Evolutionary conservation across 495 filamentous ascomycete genomes (phyloP), one percentile per base, ranked within the genome.

Genomic region (Xylaria scruposa): DNA sequence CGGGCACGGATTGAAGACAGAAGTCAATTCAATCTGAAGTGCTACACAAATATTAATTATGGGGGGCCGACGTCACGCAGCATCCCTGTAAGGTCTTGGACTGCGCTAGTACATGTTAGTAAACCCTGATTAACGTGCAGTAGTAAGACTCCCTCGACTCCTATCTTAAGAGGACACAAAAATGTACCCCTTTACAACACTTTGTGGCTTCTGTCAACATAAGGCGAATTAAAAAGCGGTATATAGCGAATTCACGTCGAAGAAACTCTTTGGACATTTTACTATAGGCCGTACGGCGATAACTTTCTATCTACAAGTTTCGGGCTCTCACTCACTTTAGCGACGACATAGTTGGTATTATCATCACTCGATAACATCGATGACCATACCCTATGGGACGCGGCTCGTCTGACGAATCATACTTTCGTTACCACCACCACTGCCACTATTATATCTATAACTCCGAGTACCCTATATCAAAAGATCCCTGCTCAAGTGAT

Each of bases 11-110:
- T 49, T 49, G 17, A 29, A n/a, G 58, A 8, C 33, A 31, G 31
- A 31, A 44, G 36, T 29, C 38, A 63, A 63, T 42, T 42, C n/a
- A 9, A 44, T 21, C 60, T 42, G 2, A 21, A 29, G 33, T 21
- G 54, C 56, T 44, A 24, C 38, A 62, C 60, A 64, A 64, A 42
- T 47, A 47, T 64, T 64, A 53, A 47, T 53, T 67, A 38, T 17
- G 51, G 49, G n/a, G 38, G 67, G 47, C 49, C 54, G 40, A 69
- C 67, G 67, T 69, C 67, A 69, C 54, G n/a, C 56, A 61, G 3
- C 0, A 46, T 36, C 51, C 67, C 67, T 69, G 67, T 17, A 46
- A 54, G 24, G 13, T 19, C 24, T 19, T n/a, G 19, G 31, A 15
- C 21, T 31, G n/a, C 67, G 54, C 67, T 69, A 69, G 7, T 49